phyloP scores from a whole-genome alignment of 2,329 filamentous ascomycete genomes.

The Aspergillus puulaauensis region DNA sequence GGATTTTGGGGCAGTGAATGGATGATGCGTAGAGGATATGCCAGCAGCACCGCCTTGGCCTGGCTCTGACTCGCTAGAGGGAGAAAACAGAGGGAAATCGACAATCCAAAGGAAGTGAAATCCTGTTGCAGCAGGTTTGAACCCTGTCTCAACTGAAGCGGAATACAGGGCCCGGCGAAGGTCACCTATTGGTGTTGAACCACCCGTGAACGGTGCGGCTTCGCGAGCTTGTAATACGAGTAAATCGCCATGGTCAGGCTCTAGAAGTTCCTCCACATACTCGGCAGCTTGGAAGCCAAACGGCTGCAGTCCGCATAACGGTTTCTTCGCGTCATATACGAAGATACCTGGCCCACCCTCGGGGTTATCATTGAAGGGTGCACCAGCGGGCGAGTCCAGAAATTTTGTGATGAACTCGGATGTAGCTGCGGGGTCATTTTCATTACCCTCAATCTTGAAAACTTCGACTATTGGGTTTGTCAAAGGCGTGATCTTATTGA shows the following conservation, averaged over 20 bases:
- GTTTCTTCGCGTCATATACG: constrained; percentile 70
- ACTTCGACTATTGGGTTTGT: constrained; percentile 70
- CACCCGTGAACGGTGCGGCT: constrained; percentile 64
- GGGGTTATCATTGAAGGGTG: constrained; percentile 64
- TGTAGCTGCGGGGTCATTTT: constrained; percentile 54
- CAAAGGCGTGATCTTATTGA: constrained; percentile 72
- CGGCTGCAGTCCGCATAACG: constrained; percentile 72
- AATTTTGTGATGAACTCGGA: constrained; percentile 66
- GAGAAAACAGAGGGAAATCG: constrained; percentile 91
- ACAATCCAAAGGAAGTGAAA: constrained; percentile 82
- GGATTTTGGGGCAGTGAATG: constrained; percentile 84
- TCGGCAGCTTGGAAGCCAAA: constrained; percentile 72
- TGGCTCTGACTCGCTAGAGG: constrained; percentile 62
- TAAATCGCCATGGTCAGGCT: constrained; percentile 70
- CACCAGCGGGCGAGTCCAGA: constrained; percentile 64
- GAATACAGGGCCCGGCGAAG: constrained; percentile 70
- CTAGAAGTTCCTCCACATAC: constrained; percentile 53
- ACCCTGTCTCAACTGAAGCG: constrained; percentile 62
- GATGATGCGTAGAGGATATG: constrained; percentile 86
- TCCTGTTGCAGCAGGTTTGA: constrained; percentile 51
- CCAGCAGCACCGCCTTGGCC: constrained; percentile 81
- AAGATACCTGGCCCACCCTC: constrained; percentile 80
- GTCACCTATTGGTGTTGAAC: constrained; percentile 71
- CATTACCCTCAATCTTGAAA: constrained; percentile 59
- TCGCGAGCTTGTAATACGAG: constrained; percentile 78